These are phyloP conservation scores for Claviceps pazoutovae DNA, from an alignment of 2,329 filamentous ascomycete species.

Conservation along the genomic window DNA sequence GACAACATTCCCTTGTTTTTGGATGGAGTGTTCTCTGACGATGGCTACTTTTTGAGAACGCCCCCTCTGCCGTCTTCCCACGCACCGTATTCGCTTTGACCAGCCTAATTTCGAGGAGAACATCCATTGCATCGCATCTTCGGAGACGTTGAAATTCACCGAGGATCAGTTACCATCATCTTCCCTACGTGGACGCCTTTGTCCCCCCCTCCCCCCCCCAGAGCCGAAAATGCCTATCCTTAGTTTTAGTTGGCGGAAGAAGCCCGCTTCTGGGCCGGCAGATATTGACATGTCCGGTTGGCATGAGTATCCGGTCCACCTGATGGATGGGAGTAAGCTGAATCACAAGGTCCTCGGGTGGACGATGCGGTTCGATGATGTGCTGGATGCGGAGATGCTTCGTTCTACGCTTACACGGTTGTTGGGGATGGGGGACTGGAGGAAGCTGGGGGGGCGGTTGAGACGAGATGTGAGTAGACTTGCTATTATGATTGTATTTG, in stretches of 20 bases:
- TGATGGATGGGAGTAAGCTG: neutral
- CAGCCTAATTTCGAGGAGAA: too few relatives aligned
- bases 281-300: neutral
- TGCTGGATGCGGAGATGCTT: slow-evolving; percentile 26
- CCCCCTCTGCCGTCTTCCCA: too few relatives aligned
- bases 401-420: slow-evolving; percentile 20
- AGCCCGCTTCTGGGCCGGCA: neutral
- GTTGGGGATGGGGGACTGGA: slow-evolving; percentile 27
- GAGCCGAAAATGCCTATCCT: neutral
- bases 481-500: too few relatives aligned
- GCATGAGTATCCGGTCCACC: slow-evolving; percentile 1
- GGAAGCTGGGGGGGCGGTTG: slow-evolving; percentile 29
- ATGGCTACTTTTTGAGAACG: too few relatives aligned
- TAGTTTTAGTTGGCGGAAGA: neutral
- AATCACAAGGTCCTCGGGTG: slow-evolving; percentile 3
- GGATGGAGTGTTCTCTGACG: too few relatives aligned
- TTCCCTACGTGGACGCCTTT: too few relatives aligned
- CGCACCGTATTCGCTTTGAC: too few relatives aligned
- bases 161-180: too few relatives aligned
- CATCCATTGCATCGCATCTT: neutral
- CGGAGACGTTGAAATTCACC: neutral
- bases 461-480: slow-evolving; percentile 19
- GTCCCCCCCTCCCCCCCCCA: too few relatives aligned
- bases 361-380: slow-evolving; percentile 4
- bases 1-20: too few relatives aligned